Conservation (phyloP, 2,329 filamentous ascomycete species). For the Polychaeton citri region DNA sequence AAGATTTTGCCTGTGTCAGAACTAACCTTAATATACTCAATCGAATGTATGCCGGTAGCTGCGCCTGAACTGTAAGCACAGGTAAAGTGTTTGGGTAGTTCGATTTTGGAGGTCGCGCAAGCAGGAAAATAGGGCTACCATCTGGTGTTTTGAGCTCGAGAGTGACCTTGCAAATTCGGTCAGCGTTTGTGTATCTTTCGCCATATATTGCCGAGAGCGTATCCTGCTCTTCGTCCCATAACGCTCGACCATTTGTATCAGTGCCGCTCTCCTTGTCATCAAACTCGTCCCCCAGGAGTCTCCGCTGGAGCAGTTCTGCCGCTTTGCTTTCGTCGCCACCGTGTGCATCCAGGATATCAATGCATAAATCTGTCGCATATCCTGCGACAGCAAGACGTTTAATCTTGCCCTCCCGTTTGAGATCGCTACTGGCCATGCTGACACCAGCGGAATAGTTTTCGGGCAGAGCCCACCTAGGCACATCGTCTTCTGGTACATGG, state of each 20-base stretch:
- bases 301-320: conserved; percentile 64
- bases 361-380: conserved; percentile 74
- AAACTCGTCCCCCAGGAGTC: conserved; percentile 37
- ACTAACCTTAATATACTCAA: conserved; percentile 73
- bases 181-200: conserved; percentile 46
- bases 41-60: conserved; percentile 82
- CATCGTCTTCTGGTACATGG: conserved; percentile 90
- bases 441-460: conserved; percentile 86
- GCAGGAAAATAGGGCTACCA: conserved; percentile 37
- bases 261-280: conserved; percentile 30
- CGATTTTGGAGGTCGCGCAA: conserved; percentile 55
- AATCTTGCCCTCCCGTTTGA: conserved; percentile 69
- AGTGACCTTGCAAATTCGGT: conserved; percentile 53
- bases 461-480: conserved; percentile 84
- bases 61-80: conserved; percentile 53
- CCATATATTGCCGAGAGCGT: conserved; percentile 80
- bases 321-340: conserved; percentile 61
- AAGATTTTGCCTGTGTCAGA: conserved; percentile 55
- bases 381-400: conserved; percentile 71
- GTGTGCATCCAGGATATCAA: conserved; percentile 58
- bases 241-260: conserved; percentile 26
- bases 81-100: conserved; percentile 58
- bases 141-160: conserved; percentile 39
- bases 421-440: conserved; percentile 67
- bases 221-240: conserved; percentile 75